A percentile compares a stretch with the other conserved stretches of the same genome.
These are phyloP conservation scores for Cryptosporidium viatorum DNA, from an alignment of 169 alveolate species.

Conservation along the genomic window DNA sequence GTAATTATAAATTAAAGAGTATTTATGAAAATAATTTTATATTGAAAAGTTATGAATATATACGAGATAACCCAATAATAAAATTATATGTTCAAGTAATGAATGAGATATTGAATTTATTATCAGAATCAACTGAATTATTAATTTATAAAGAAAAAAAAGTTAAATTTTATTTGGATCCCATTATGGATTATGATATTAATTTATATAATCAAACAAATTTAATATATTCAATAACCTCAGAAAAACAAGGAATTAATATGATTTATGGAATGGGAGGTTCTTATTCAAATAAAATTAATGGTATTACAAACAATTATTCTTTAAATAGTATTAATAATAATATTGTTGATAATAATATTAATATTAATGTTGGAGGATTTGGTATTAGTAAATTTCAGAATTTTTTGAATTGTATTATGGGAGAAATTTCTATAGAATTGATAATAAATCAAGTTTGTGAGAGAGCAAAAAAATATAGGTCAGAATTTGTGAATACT, in stretches of 20 bases:
- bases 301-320: not conserved
- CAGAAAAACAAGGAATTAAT: not conserved
- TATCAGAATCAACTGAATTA: conserved; percentile 42
- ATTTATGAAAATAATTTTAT: conserved; percentile 14
- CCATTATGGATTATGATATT: conserved; percentile 54
- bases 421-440: conserved; percentile 68
- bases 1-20: conserved; percentile 20
- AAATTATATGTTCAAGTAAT: conserved; percentile 5
- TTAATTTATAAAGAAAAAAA: conserved; percentile 4
- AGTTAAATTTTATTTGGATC: conserved; percentile 45
- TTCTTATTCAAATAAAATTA: conserved; percentile 13
- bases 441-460: conserved; percentile 39
- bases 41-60: not conserved
- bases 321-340: not conserved
- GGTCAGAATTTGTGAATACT: conserved; percentile 28
- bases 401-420: conserved; percentile 5
- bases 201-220: conserved; percentile 18
- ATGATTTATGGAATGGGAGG: conserved; percentile 71
- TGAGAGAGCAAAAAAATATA: conserved; percentile 44
- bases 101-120: conserved; percentile 15
- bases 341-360: not conserved
- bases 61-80: conserved; percentile 13
- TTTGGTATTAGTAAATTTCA: not conserved
- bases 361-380: not conserved
- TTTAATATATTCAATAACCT: conserved; percentile 23